These are phyloP conservation scores for Aspergillus persii DNA, from an alignment of 2,329 filamentous ascomycete species.

Conservation along the genomic window DNA sequence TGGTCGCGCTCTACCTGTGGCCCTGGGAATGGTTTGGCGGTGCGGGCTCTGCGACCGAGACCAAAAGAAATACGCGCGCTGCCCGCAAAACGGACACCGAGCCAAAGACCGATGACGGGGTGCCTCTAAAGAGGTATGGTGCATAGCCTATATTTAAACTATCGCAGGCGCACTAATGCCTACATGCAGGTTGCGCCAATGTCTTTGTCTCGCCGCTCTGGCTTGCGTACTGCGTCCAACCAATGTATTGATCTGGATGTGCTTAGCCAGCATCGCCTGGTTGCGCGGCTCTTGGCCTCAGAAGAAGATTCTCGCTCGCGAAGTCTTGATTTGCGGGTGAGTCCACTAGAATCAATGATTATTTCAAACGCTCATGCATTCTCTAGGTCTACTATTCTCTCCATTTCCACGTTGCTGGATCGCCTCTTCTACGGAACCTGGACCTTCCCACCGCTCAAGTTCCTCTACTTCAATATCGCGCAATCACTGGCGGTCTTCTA, in stretches of 20 bases:
- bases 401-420: slow-evolving; percentile 66
- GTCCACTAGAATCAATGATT: slow-evolving; percentile 10
- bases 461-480: slow-evolving; percentile 85
- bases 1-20: slow-evolving; percentile 76
- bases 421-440: slow-evolving; percentile 77
- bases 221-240: slow-evolving; percentile 88
- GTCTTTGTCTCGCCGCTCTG: slow-evolving; percentile 72
- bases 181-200: slow-evolving; percentile 54
- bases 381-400: slow-evolving; percentile 56
- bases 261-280: slow-evolving; percentile 58
- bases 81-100: neutral
- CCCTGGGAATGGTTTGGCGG: slow-evolving; percentile 71
- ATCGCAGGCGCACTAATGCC: neutral
- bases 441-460: slow-evolving; percentile 85
- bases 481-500: slow-evolving; percentile 91
- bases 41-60: neutral
- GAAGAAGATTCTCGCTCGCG: slow-evolving; percentile 57
- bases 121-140: slow-evolving; percentile 25
- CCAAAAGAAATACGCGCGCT: neutral
- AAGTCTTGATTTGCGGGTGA: slow-evolving; percentile 61
- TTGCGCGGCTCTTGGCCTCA: slow-evolving; percentile 43
- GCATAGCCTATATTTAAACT: too few relatives aligned
- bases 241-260: slow-evolving; percentile 80
- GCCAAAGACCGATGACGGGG: neutral
- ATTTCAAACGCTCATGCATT: slow-evolving; percentile 11